Conservation (phyloP, 2,329 filamentous ascomycete genomes). For the Aspergillus japonicus region DNA sequence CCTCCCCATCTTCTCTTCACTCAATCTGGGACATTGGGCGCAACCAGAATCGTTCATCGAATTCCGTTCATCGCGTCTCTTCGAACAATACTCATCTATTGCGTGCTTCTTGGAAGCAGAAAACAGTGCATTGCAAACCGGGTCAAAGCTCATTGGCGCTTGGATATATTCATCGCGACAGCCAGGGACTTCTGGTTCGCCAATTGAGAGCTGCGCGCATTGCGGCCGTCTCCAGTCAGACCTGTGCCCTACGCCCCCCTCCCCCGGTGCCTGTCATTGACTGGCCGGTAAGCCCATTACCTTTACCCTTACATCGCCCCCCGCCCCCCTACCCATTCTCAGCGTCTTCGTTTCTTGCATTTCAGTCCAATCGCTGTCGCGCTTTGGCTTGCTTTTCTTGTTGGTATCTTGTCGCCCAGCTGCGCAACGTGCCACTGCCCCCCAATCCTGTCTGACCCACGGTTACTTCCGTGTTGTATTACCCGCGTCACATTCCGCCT, state of each 20-base stretch:
- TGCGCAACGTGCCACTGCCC: conserved; percentile 32
- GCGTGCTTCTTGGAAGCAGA: conserved; percentile 4
- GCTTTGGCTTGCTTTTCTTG: conserved; percentile 4
- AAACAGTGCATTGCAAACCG: background rate
- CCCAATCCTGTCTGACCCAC: conserved; percentile 27
- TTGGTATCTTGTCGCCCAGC: conserved; percentile 16
- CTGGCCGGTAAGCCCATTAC: conserved; percentile 17
- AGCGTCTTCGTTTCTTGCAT: conserved; percentile 16
- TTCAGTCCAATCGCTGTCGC: conserved; percentile 19
- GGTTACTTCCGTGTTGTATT: conserved; percentile 31
- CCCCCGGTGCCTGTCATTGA: conserved; percentile 15
- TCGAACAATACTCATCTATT: conserved; percentile 11
- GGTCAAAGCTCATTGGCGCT: conserved; percentile 19
- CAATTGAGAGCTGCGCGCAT: conserved; percentile 36
- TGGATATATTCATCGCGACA: conserved; percentile 15
- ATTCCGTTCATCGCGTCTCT: conserved; percentile 7
- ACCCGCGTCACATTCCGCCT: conserved; percentile 23
- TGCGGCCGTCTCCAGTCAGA: conserved; percentile 29
- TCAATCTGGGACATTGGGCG: background rate
- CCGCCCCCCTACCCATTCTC: conserved; percentile 17
- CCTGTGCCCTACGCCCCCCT: conserved; percentile 10
- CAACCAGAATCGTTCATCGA: background rate
- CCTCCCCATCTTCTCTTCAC: conserved; percentile 1
- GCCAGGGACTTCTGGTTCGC: conserved; percentile 38
- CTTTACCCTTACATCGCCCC: background rate